Base-by-base conservation (phyloP, 345 rosid species). In the Clausena lansium region DNA sequence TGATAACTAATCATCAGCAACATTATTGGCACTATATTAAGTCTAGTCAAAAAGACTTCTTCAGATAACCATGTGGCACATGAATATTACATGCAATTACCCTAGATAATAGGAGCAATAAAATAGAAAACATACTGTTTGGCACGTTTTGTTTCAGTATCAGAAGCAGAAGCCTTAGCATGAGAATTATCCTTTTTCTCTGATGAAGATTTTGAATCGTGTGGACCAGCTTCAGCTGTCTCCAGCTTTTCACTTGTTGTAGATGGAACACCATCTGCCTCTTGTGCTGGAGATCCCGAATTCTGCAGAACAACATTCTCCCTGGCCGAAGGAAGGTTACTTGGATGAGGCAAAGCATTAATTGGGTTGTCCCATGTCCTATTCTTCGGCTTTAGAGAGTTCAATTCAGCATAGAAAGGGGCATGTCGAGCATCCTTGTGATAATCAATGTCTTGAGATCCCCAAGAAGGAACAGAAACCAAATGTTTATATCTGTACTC, bases 71-170 rank as follows among this genome's bases (percentile, higher is more conserved):
- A 11, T 13, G 41, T 25, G 25, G 45, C 17, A 41, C 17, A 38
- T 24, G 50, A 15, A 15, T 52, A 17, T 52, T 17, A 52, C 2
- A 7, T n/a, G 13, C 22, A 11, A 67, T 7, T 27, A 58, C 0
- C 30, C 57, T 32, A 71, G 33, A 62, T 50, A 67, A 25, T 11
- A 20, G 14, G 25, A 71, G 82, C 74, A 67, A 69, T 10, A 52
- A 41, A 77, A 78, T 41, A 77, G 75, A 83, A 41, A 24, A 83
- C 99, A 75, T 89, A 97, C 99, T 94, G 99, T 89, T 94, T 93
- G 78, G 97, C 89, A 65, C 91, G 92, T 81, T 89, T 93, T 38
- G 94, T 82, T 75, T 93, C 98, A 22, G 87, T 87, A 19, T 89
- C 95, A 74, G 89, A 82, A 64, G 84, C 77, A 77, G 81, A 86